phyloP scores from a whole-genome alignment of 2,329 filamentous ascomycete species.

The Aspergillus texensis region DNA sequence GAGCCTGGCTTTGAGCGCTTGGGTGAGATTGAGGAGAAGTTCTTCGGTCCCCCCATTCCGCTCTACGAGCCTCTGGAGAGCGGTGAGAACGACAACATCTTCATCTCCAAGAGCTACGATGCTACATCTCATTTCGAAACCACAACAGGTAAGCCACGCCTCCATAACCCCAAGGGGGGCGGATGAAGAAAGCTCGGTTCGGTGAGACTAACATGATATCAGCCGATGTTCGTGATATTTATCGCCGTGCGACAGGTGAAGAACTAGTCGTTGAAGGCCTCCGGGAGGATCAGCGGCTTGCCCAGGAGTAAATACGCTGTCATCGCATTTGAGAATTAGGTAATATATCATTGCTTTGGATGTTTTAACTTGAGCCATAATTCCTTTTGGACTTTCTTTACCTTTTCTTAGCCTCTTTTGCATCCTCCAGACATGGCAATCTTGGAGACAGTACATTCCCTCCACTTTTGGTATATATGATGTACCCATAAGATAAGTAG shows the following conservation, averaged over 20 bases:
- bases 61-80: slow-evolving; percentile 88
- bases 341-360: slow-evolving; percentile 34
- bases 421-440: slow-evolving; percentile 11
- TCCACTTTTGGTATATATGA: slow-evolving; percentile 4
- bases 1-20: slow-evolving; percentile 89
- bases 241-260: slow-evolving; percentile 78
- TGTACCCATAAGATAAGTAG: not conserved
- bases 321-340: slow-evolving; percentile 15
- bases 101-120: slow-evolving; percentile 98
- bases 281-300: slow-evolving; percentile 64
- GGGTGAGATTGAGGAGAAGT: slow-evolving; percentile 93
- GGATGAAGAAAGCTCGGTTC: not conserved
- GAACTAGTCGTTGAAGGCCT: slow-evolving; percentile 86
- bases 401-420: slow-evolving; percentile 17
- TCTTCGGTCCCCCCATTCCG: slow-evolving; percentile 90
- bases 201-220: slow-evolving; percentile 34
- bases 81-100: slow-evolving; percentile 86
- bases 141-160: slow-evolving; percentile 57
- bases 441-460: slow-evolving; percentile 14
- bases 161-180: not conserved
- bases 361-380: slow-evolving; percentile 31
- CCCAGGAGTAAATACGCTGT: slow-evolving; percentile 36
- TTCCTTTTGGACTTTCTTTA: slow-evolving; percentile 27
- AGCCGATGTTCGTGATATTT: slow-evolving; percentile 95
- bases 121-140: slow-evolving; percentile 98